Conservation (phyloP, 129 eudicot species). For the Helianthus annuus region HanXRQr2.0-SUNRISE NC_035439.2:11488941-11489440, state of each 20-base stretch:
- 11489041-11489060: conserved; percentile 61
- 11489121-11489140: conserved; percentile 21
- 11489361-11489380: conserved; percentile 3
- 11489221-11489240: conserved; percentile 48
- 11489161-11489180: not conserved
- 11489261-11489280: conserved; percentile 98
- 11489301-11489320: conserved; percentile 47
- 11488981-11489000: too few relatives aligned
- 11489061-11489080: conserved; percentile 69
- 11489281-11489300: conserved; percentile 52
- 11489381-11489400: not conserved
- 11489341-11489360: conserved; percentile 6
- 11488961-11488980: not conserved
- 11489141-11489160: not conserved
- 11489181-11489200: not conserved
- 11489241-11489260: conserved; percentile 87
- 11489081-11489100: conserved; percentile 51
- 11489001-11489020: not conserved
- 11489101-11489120: conserved; percentile 49
- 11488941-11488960: conserved; percentile 53
- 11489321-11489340: conserved; percentile 36
- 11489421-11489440: conserved; percentile 71
- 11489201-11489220: not conserved
- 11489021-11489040: not conserved
- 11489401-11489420: conserved; percentile 58